A percentile compares a stretch with the other conserved stretches of the same genome.
Conservation (phyloP, 768 basidiomycete species). For the Lactifluus rugatus region DNA sequence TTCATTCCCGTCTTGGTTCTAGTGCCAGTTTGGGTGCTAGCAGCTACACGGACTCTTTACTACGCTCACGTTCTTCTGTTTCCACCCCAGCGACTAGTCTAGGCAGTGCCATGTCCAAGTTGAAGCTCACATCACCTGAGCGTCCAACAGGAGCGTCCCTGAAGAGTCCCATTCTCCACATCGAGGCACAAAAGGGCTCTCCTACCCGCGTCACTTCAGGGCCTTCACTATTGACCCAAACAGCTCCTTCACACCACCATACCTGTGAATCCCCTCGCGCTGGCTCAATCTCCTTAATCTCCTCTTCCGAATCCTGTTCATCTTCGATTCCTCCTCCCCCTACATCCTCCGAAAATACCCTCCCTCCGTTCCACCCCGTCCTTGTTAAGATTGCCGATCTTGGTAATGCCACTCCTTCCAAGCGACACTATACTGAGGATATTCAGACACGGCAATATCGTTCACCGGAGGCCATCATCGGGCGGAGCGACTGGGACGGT, state of each 20-base stretch:
- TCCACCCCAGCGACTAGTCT: constrained; percentile 26
- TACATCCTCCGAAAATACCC: constrained; percentile 13
- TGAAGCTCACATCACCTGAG: constrained; percentile 16
- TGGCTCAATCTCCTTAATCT: not conserved
- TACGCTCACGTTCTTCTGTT: constrained; percentile 18
- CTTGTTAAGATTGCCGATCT: constrained; percentile 90
- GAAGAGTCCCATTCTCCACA: not conserved
- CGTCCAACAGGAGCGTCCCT: not conserved
- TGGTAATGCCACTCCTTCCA: constrained; percentile 90
- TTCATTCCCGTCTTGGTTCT: constrained; percentile 19
- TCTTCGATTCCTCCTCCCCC: not conserved
- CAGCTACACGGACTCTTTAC: constrained; percentile 15
- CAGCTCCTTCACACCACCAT: constrained; percentile 18
- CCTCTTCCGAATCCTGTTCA: not conserved
- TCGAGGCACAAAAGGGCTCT: constrained; percentile 4
- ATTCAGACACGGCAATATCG: constrained; percentile 97
- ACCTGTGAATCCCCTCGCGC: not conserved
- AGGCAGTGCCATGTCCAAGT: constrained; percentile 23
- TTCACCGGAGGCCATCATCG: constrained; percentile 88
- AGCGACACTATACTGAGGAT: constrained; percentile 85
- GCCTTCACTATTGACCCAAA: constrained; percentile 30
- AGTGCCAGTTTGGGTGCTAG: constrained; percentile 26
- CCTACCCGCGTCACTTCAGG: constrained; percentile 19
- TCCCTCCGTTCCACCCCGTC: constrained; percentile 34
- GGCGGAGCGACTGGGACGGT: constrained; percentile 76